Conservation (phyloP, 208 protist species). For the Porcisia hertigi region DNA sequence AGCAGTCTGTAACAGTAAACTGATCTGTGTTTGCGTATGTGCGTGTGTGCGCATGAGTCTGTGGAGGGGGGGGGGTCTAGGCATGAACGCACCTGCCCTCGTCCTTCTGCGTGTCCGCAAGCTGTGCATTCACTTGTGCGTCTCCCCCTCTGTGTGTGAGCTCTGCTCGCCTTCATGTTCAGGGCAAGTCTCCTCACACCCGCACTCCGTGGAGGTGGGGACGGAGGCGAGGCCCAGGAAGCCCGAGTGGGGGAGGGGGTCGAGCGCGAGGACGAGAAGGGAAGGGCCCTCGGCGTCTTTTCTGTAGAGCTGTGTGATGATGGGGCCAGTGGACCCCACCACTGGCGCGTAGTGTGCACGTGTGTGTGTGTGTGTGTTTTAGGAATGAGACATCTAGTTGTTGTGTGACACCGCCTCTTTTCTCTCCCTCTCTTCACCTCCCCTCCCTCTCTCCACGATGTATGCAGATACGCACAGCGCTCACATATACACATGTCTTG, state of each 20-base stretch:
- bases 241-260: neutral
- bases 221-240: neutral
- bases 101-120: neutral
- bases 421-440: neutral
- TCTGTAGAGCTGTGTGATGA: neutral
- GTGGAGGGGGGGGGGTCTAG: neutral
- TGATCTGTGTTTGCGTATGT: neutral
- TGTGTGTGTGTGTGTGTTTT: conserved; percentile 1
- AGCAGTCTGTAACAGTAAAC: conserved; percentile 42
- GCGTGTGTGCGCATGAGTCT: neutral
- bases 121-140: neutral
- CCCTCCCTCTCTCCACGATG: neutral
- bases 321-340: neutral
- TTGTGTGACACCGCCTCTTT: neutral
- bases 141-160: neutral
- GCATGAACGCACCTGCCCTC: neutral
- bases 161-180: no score
- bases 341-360: neutral
- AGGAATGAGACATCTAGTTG: conserved; percentile 1
- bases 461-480: neutral
- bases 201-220: neutral
- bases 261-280: neutral
- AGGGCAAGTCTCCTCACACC: no score
- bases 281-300: neutral
- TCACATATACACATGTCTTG: neutral